These are phyloP conservation scores for Silene uniflora DNA, from an alignment of 148 eudicot genomes.

Conservation along the genomic window DNA sequence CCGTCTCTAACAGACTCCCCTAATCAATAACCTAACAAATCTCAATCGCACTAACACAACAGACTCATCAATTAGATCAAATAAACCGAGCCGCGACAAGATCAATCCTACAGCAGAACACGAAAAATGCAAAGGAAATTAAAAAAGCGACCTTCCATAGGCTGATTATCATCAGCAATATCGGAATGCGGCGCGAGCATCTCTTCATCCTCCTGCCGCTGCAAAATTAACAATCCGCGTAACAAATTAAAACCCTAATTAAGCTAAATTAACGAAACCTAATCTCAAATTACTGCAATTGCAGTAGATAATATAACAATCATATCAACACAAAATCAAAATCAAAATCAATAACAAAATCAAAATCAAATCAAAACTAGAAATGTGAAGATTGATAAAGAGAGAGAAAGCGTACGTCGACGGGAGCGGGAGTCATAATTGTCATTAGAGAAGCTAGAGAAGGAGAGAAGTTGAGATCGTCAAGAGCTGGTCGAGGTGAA, in stretches of 20 bases:
- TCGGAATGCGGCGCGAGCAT: conserved; percentile 85
- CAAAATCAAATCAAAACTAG: background rate
- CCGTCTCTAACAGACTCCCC: too few relatives aligned
- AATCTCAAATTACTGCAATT: conserved; percentile 2
- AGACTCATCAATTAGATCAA: background rate
- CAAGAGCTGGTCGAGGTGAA: background rate
- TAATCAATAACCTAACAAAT: conserved; percentile 26
- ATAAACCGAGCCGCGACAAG: background rate
- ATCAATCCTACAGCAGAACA: conserved; percentile 6
- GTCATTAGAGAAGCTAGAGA: conserved; percentile 39
- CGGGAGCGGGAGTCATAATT: conserved; percentile 57
- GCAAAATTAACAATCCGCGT: background rate
- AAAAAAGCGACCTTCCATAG: conserved; percentile 68
- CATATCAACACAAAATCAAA: background rate
- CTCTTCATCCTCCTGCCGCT: conserved; percentile 83
- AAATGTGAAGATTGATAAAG: background rate
- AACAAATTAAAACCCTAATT: conserved; percentile 6
- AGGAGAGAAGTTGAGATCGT: background rate
- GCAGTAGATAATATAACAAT: too few relatives aligned
- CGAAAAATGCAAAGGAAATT: background rate
- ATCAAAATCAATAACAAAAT: background rate
- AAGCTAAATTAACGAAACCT: background rate
- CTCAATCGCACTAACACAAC: background rate
- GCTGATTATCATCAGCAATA: conserved; percentile 56
- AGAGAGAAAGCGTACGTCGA: conserved; percentile 37